A percentile compares a stretch with the other conserved stretches of the same genome.
Evolutionary conservation across 805 yeast genomes (phyloP).

Genomic region (Tetrapisispora namnaoensis): DNA sequence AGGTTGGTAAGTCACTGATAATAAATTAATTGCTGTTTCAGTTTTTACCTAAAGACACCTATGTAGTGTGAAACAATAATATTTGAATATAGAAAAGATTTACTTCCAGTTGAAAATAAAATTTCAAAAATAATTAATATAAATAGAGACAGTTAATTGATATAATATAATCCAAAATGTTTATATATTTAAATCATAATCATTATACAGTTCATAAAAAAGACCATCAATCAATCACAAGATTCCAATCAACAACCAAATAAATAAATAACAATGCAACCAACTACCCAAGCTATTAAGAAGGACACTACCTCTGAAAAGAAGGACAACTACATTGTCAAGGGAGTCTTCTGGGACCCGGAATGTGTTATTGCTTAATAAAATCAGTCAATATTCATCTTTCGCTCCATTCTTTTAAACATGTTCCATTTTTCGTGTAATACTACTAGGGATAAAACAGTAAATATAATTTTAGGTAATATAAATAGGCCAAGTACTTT

Average conservation of each 20-base stretch:
- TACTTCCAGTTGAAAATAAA: neutral
- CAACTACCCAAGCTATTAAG: slow-evolving; percentile 21
- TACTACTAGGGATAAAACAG: neutral
- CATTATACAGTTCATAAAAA: no score
- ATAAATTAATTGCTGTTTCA: no score
- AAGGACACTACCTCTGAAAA: slow-evolving; percentile 19
- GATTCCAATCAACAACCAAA: neutral
- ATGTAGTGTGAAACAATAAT: neutral
- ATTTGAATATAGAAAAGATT: no score
- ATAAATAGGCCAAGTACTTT: slow-evolving; percentile 1
- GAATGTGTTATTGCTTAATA: slow-evolving; percentile 19
- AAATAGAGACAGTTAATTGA: neutral
- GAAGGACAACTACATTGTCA: slow-evolving; percentile 20
- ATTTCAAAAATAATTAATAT: neutral
- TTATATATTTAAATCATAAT: no score
- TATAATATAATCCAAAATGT: no score
- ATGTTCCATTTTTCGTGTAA: neutral
- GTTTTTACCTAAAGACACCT: neutral
- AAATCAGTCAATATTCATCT: neutral
- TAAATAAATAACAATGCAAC: slow-evolving; percentile 15
- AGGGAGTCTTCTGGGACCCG: slow-evolving; percentile 16
- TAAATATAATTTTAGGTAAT: neutral
- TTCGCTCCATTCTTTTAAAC: neutral
- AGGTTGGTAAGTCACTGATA: neutral
- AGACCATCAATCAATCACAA: slow-evolving; percentile 3